A percentile compares a stretch with the other conserved stretches of the same genome.
Conservation (phyloP, 2,329 filamentous ascomycete genomes). For the Plectosphaerella plurivora region DNA sequence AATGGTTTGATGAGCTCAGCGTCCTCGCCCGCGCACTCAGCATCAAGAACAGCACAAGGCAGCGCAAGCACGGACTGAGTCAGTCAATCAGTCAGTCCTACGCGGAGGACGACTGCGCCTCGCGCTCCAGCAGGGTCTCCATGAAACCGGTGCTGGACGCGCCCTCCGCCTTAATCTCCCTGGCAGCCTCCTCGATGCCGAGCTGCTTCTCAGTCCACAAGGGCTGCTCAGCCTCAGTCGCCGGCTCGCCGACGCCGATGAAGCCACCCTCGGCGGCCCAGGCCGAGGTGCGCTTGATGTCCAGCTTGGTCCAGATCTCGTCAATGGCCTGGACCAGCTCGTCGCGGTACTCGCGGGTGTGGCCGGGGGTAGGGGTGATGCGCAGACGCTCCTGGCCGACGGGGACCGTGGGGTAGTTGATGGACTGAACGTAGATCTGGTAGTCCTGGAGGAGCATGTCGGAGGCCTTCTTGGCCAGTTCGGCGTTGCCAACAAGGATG, state of each 20-base stretch:
- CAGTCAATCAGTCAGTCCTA: too few species aligned
- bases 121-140: conserved; percentile 55
- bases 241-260: conserved; percentile 81
- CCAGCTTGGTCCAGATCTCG: conserved; percentile 81
- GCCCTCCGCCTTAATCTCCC: conserved; percentile 49
- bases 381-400: conserved; percentile 96
- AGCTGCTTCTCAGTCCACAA: conserved; percentile 93
- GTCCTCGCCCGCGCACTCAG: neutral
- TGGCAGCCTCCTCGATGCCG: conserved; percentile 62
- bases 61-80: too few species aligned
- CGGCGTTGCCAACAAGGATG: conserved; percentile 88
- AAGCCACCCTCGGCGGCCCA: conserved; percentile 92
- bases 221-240: conserved; percentile 57
- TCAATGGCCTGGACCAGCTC: conserved; percentile 82
- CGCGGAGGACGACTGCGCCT: conserved; percentile 21
- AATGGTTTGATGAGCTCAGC: conserved; percentile 8
- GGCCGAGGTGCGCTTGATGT: conserved; percentile 87
- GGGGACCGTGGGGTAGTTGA: conserved; percentile 98
- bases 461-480: conserved; percentile 84
- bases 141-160: conserved; percentile 39
- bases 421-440: conserved; percentile 94
- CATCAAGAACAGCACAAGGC: neutral
- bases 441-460: conserved; percentile 88
- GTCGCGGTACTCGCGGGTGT: conserved; percentile 78
- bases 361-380: conserved; percentile 93